Percentiles rank a stretch among this genome's conserved stretches.
Evolutionary conservation across 2,329 filamentous ascomycete species (phyloP).

Genomic region (Emmonsiellopsis sp.): DNA sequence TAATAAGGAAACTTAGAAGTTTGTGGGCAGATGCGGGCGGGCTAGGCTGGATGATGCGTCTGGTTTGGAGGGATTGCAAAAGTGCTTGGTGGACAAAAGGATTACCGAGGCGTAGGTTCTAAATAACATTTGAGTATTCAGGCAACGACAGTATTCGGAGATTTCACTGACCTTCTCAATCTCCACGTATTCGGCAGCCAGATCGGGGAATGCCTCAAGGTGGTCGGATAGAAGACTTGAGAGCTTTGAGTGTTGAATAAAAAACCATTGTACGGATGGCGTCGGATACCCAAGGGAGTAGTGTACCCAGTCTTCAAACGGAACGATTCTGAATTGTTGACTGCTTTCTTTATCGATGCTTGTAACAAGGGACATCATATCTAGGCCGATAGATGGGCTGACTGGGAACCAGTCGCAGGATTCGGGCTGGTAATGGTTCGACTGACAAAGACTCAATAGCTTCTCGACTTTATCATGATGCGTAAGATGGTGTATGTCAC

Average conservation of each 20-base stretch:
- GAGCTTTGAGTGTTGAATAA: constrained; percentile 29
- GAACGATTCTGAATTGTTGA: constrained; percentile 29
- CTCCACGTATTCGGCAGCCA: constrained; percentile 23
- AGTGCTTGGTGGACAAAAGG: constrained; percentile 32
- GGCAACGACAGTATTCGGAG: background rate
- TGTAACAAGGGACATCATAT: constrained; percentile 21
- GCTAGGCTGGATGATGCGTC: background rate
- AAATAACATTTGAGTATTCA: constrained; percentile 1
- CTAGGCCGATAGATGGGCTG: constrained; percentile 12
- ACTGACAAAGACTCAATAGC: constrained; percentile 26
- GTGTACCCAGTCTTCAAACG: constrained; percentile 32
- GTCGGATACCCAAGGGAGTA: constrained; percentile 29
- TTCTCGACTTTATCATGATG: constrained; percentile 33
- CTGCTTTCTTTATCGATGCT: constrained; percentile 31
- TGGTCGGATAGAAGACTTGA: constrained; percentile 22
- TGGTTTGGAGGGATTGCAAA: constrained; percentile 19
- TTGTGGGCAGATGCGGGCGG: constrained; percentile 9
- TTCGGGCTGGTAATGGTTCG: constrained; percentile 13
- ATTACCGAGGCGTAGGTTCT: constrained; percentile 28
- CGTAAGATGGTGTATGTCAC: constrained; percentile 22
- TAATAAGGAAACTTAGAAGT: constrained; percentile 28
- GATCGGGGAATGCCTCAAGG: constrained; percentile 20
- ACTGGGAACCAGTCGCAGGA: constrained; percentile 31
- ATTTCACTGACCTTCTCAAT: constrained; percentile 26
- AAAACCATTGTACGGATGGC: constrained; percentile 29